Conservation (phyloP, 2,329 filamentous ascomycete species). For the Aspergillus spinulosporus region DNA sequence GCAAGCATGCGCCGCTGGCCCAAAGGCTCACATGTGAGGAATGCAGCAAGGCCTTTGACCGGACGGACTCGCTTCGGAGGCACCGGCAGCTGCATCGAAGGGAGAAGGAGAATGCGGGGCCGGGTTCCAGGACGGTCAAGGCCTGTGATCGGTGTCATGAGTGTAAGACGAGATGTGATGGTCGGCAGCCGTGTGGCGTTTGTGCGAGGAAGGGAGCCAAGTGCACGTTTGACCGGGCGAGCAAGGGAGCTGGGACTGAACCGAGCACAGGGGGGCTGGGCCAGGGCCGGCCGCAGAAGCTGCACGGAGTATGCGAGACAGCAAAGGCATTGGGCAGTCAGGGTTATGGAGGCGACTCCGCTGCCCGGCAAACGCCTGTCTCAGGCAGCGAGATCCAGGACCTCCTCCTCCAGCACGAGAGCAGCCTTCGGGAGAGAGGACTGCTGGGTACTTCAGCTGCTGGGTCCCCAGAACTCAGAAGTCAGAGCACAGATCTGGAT, state of each 20-base stretch:
- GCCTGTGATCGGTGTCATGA: neutral
- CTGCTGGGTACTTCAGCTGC: neutral
- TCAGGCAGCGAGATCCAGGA: neutral
- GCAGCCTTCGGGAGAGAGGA: neutral
- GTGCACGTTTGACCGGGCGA: neutral
- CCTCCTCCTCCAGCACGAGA: neutral
- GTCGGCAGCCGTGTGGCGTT: neutral
- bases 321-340: neutral
- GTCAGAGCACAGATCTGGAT: neutral
- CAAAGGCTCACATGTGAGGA: neutral
- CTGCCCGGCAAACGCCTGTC: neutral
- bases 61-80: constrained; percentile 1
- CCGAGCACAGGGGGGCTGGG: no score
- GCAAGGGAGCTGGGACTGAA: neutral
- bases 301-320: neutral
- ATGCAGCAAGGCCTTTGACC: constrained; percentile 2
- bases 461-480: neutral
- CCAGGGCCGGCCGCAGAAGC: no score
- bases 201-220: neutral
- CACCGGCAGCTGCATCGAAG: neutral
- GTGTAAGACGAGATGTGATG: constrained; percentile 3
- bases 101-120: neutral
- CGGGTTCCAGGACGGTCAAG: neutral
- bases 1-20: neutral
- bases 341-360: neutral